Evolutionary conservation across 495 filamentous ascomycete genomes (phyloP), one percentile per base, ranked within the genome.

Genomic region (Tuber melanosporum): DNA sequence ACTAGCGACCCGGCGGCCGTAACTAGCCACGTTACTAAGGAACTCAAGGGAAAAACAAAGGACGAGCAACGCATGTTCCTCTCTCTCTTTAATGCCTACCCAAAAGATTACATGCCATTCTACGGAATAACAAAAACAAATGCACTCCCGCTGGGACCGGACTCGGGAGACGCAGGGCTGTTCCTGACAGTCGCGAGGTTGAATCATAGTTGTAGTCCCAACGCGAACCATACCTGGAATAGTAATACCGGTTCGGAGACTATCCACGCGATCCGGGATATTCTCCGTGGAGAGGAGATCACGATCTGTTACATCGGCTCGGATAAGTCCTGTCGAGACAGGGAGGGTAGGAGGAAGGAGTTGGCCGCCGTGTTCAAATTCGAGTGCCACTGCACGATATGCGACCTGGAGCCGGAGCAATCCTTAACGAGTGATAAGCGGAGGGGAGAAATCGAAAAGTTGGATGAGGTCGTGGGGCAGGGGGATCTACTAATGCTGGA

Each of bases 121-220:
- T 78, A 74, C 73, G 83, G 82, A 36, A 86, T 87, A 71, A 78
- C 86, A 1, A 78, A 80, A 69, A 86, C 85, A 5, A 87, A 87
- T 74, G 84, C 81, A 15, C 84, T 85, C 49, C 85, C 83, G 36
- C 80, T 84, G 44, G 84, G 84, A 7, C 75, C 83, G 10, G 81
- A 80, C 47, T 79, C 81, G 12, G 77, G 74, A 1, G 79, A 82
- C 17, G 83, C 84, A 3, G 86, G 84, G 1, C 78, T 87, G 44
- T 87, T 84, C 73, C 77, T 80, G 3, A 84, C 78, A 22, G 83
- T 85, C 49, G 83, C 80, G 32, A 79, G 84, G 19, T 83, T 88
- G 73, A 85, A 86, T 66, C 87, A 88, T 74, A 83, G 81, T 72
- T 88, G 87, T 78, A 75, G 77, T 0, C 85, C 86, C 2, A 88